These are phyloP conservation scores for Calonectria henricotiae DNA, from an alignment of 2,329 filamentous ascomycete species.

Conservation along the genomic window DNA sequence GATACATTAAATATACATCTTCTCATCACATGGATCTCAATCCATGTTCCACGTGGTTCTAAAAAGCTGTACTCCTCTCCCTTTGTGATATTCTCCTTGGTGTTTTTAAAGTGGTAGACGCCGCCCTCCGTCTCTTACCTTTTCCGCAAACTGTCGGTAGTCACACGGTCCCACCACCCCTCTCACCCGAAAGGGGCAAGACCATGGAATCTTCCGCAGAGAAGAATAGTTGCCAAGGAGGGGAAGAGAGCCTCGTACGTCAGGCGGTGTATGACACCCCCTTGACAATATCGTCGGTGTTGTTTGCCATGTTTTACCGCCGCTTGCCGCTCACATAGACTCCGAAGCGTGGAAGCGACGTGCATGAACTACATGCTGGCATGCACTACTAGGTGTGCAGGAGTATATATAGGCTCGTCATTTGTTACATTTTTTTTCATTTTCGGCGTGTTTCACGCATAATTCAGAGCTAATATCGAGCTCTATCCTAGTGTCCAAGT, in stretches of 20 bases:
- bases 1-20: neutral
- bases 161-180: slow-evolving; percentile 32
- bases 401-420: neutral
- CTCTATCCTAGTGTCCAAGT: slow-evolving; percentile 18
- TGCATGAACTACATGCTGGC: neutral
- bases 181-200: slow-evolving; percentile 30
- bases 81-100: slow-evolving; percentile 12
- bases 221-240: neutral
- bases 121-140: slow-evolving; percentile 30
- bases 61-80: neutral
- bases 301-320: slow-evolving; percentile 13
- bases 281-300: neutral
- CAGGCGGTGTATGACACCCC: slow-evolving; percentile 18
- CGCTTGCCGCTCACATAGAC: slow-evolving; percentile 28
- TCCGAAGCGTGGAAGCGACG: slow-evolving; percentile 19
- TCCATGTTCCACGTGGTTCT: neutral
- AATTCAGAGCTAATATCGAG: slow-evolving; percentile 18
- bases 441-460: slow-evolving; percentile 27
- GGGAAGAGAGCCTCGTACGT: neutral
- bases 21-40: neutral
- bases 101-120: slow-evolving; percentile 25
- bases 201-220: slow-evolving; percentile 28
- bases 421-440: slow-evolving; percentile 16
- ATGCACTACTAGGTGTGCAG: neutral
- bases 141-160: slow-evolving; percentile 13